These are phyloP conservation scores for Thraustotheca clavata DNA, from an alignment of 352 stramenopile genomes.

Conservation along the genomic window DNA sequence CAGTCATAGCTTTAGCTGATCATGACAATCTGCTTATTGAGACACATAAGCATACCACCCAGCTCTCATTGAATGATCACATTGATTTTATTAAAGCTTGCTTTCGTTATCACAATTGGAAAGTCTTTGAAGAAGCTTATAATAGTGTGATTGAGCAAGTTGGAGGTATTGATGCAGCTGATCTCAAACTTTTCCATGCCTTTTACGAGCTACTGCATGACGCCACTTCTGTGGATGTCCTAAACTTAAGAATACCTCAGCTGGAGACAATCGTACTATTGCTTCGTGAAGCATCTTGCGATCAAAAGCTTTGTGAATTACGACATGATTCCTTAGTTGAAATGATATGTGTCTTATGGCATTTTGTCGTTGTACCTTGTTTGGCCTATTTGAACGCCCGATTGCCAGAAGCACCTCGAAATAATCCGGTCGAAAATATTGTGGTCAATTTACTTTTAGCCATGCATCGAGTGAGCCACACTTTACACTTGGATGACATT, in stretches of 20 bases:
- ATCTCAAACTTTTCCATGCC: background rate
- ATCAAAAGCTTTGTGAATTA: background rate
- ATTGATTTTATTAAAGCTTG: background rate
- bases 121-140: background rate
- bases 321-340: background rate
- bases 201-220: background rate
- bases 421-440: background rate
- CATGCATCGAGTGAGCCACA: background rate
- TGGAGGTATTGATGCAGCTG: background rate
- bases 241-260: background rate
- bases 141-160: background rate
- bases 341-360: slow-evolving; percentile 5
- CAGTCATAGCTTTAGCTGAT: background rate
- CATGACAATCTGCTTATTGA: background rate
- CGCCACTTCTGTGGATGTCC: background rate
- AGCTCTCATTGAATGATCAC: background rate
- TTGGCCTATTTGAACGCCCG: background rate
- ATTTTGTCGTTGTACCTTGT: background rate
- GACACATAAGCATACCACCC: background rate
- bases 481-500: slow-evolving; percentile 13
- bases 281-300: background rate
- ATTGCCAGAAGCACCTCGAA: background rate
- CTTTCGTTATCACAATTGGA: slow-evolving; percentile 6
- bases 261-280: background rate
- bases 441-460: background rate